Evolutionary conservation across 2,329 filamentous ascomycete genomes (phyloP).

Genomic region (Chaetomiaceae sp.): DNA sequence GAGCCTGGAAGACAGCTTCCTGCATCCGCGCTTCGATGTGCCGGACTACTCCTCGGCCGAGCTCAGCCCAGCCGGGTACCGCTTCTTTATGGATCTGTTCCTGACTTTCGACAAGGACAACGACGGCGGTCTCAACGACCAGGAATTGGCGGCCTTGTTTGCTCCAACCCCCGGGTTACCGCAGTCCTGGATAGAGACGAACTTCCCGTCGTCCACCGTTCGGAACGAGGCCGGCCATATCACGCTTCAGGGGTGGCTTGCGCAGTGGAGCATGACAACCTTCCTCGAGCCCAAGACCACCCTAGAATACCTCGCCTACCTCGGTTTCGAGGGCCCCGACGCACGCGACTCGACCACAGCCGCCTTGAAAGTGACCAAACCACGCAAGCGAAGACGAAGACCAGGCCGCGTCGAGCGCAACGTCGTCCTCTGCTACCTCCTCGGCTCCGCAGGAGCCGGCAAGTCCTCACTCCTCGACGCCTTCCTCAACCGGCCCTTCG

Average conservation of each 20-base stretch:
- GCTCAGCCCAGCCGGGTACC: constrained; percentile 87
- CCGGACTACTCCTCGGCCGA: constrained; percentile 90
- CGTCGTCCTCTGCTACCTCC: constrained; percentile 87
- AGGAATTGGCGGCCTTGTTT: constrained; percentile 81
- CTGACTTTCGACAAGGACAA: constrained; percentile 96
- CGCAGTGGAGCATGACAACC: constrained; percentile 99
- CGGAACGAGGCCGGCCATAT: constrained; percentile 93
- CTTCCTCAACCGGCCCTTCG: constrained; percentile 86
- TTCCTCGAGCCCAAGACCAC: constrained; percentile 95
- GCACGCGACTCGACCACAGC: constrained; percentile 72
- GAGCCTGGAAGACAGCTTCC: constrained; percentile 82
- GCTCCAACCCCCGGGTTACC: constrained; percentile 89
- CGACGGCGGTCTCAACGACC: constrained; percentile 84
- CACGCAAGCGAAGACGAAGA: constrained; percentile 76
- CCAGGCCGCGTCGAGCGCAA: constrained; percentile 87
- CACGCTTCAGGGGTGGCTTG: constrained; percentile 94
- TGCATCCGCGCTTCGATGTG: constrained; percentile 92
- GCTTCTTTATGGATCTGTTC: constrained; percentile 96
- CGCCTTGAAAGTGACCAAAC: constrained; percentile 87
- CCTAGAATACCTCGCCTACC: constrained; percentile 89
- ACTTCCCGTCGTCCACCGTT: constrained; percentile 89
- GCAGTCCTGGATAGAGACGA: constrained; percentile 78
- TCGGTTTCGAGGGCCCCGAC: constrained; percentile 83
- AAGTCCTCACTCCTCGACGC: constrained; percentile 89
- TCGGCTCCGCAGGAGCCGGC: constrained; percentile 80